Percentiles rank a stretch among this genome's conserved stretches.
Evolutionary conservation across 1,284 basidiomycete genomes (phyloP).

Genomic region (Fomes fomentarius): DNA sequence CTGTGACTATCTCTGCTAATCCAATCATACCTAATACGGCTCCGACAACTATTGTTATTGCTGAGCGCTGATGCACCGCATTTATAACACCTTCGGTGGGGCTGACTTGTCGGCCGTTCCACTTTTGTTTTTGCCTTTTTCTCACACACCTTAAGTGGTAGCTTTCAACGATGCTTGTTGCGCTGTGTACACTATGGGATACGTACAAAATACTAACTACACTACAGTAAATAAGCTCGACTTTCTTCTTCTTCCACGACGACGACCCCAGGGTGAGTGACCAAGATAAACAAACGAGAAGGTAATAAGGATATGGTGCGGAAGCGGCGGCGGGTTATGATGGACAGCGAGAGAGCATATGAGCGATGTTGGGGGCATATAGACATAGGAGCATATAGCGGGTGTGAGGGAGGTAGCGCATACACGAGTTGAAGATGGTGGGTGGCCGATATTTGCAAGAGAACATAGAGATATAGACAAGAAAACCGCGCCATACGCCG

Average conservation of each 20-base stretch:
- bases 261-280: neutral
- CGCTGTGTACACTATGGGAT: neutral
- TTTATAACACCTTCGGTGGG: too few species aligned
- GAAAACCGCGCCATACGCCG: conserved; percentile 4
- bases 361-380: neutral
- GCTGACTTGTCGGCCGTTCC: too few species aligned
- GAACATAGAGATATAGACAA: neutral
- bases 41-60: too few species aligned
- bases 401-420: neutral
- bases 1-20: too few species aligned
- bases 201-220: too few species aligned
- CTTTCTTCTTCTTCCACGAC: neutral
- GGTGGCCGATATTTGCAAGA: neutral
- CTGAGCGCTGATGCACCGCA: too few species aligned
- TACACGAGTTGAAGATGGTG: neutral
- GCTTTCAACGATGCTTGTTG: neutral
- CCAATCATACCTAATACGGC: too few species aligned
- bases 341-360: neutral
- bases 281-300: conserved; percentile 9
- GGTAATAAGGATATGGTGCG: conserved; percentile 22
- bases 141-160: too few species aligned
- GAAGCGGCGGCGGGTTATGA: neutral
- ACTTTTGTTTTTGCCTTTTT: too few species aligned
- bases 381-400: neutral
- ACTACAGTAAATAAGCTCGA: neutral